These are phyloP conservation scores for Colletotrichum karsti DNA, from an alignment of 2,329 filamentous ascomycete species.

Conservation along the genomic window DNA sequence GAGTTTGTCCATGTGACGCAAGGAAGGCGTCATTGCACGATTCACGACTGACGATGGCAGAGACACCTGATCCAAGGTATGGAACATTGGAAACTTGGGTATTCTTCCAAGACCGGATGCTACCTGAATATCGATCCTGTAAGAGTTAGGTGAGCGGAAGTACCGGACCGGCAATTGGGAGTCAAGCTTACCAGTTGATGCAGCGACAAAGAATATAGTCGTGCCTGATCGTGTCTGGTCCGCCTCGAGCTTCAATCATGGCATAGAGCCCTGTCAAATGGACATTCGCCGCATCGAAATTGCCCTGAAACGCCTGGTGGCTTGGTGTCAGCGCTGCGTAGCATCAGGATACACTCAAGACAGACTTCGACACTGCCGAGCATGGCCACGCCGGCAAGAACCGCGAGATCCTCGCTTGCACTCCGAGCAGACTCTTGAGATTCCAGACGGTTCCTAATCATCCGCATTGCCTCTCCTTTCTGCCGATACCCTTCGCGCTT, in stretches of 20 bases:
- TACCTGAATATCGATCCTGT: slow-evolving; percentile 28
- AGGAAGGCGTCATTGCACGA: slow-evolving; percentile 16
- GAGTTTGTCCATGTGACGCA: slow-evolving; percentile 20
- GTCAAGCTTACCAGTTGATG: slow-evolving; percentile 27
- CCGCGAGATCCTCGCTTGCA: slow-evolving; percentile 12
- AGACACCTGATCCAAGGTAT: slow-evolving; percentile 28
- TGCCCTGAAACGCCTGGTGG: slow-evolving; percentile 26
- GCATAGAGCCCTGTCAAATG: slow-evolving; percentile 27
- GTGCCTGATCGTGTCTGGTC: slow-evolving; percentile 24
- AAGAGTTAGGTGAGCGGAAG: background rate
- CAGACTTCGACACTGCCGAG: slow-evolving; percentile 27
- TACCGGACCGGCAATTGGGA: background rate
- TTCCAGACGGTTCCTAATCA: slow-evolving; percentile 15
- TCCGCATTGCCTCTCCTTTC: slow-evolving; percentile 29
- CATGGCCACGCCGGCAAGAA: slow-evolving; percentile 24
- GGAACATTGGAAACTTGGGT: slow-evolving; percentile 29
- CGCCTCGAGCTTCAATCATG: slow-evolving; percentile 26
- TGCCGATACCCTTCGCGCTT: slow-evolving; percentile 26
- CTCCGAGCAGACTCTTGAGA: background rate
- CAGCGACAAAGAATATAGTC: slow-evolving; percentile 31
- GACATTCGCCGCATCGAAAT: slow-evolving; percentile 25
- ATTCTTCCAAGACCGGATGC: slow-evolving; percentile 28
- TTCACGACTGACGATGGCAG: slow-evolving; percentile 15
- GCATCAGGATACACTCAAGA: background rate
- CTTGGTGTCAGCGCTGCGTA: background rate